Evolutionary conservation across 2,329 filamentous ascomycete genomes (phyloP).

Genomic region (Pseudocercospora crystallina): DNA sequence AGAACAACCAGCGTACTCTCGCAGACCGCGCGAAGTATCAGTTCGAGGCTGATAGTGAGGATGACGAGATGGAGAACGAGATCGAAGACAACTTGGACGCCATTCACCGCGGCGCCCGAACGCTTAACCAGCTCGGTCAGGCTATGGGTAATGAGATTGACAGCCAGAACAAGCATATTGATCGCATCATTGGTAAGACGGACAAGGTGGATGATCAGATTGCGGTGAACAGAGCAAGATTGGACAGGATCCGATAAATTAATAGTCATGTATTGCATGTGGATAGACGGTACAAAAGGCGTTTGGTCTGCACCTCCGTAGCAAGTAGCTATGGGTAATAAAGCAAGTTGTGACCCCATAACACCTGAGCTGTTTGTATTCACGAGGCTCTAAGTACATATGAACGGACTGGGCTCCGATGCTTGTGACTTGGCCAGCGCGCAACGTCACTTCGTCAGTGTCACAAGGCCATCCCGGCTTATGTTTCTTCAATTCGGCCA

Average conservation of each 20-base stretch:
- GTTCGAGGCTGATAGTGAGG: slow-evolving; percentile 72
- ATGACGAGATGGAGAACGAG: slow-evolving; percentile 60
- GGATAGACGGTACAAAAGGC: not conserved
- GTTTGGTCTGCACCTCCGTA: not conserved
- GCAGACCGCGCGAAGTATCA: slow-evolving; percentile 71
- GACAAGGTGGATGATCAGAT: slow-evolving; percentile 81
- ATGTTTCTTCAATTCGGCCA: too few relatives aligned
- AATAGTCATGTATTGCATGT: not conserved
- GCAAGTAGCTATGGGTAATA: too few relatives aligned
- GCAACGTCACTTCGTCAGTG: too few relatives aligned
- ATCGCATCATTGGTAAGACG: slow-evolving; percentile 67
- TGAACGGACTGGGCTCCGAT: too few relatives aligned
- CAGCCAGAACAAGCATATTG: slow-evolving; percentile 74
- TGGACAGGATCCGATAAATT: slow-evolving; percentile 57
- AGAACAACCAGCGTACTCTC: slow-evolving; percentile 52
- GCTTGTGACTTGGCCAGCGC: too few relatives aligned
- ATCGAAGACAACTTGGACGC: slow-evolving; percentile 50
- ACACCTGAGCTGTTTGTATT: too few relatives aligned
- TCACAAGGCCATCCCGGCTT: too few relatives aligned
- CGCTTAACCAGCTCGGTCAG: slow-evolving; percentile 70
- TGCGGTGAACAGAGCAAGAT: slow-evolving; percentile 70
- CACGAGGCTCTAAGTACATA: too few relatives aligned
- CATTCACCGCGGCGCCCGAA: slow-evolving; percentile 61
- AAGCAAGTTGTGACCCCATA: too few relatives aligned
- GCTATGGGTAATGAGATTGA: slow-evolving; percentile 76